phyloP scores from a whole-genome alignment of 2,329 filamentous ascomycete genomes.

The Eutypella sp. region DNA sequence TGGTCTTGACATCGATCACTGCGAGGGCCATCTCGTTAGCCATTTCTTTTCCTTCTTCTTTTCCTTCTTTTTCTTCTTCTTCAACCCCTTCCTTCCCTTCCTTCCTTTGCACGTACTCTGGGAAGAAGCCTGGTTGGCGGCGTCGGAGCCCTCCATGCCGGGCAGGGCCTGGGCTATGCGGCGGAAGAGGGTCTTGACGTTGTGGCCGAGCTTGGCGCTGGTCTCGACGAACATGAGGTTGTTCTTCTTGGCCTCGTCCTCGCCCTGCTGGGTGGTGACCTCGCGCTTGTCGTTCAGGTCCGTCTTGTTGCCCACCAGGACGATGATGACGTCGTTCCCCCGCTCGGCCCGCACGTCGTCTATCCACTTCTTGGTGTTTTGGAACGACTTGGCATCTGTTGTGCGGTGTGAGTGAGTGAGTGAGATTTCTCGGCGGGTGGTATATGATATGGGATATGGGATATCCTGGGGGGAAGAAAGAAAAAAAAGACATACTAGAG shows the following conservation, averaged over 20 bases:
- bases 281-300: constrained; percentile 98
- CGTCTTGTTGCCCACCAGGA: constrained; percentile 98
- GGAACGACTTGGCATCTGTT: constrained; percentile 85
- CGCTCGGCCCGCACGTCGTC: constrained; percentile 95
- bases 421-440: neutral
- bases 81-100: too few relatives aligned
- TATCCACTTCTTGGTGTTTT: constrained; percentile 99
- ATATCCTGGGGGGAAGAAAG: constrained; percentile 3
- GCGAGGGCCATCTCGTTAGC: too few relatives aligned
- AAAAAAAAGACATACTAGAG: constrained; percentile 55
- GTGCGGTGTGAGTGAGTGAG: neutral
- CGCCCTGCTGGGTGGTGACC: constrained; percentile 91
- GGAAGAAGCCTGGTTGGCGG: constrained; percentile 63
- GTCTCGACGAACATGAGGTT: constrained; percentile 99
- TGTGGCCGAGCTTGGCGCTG: constrained; percentile 94
- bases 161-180: constrained; percentile 96
- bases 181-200: constrained; percentile 96
- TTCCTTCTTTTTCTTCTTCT: too few relatives aligned
- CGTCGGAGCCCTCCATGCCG: constrained; percentile 90
- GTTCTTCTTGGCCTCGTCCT: constrained; percentile 97
- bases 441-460: neutral
- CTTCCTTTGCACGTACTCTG: constrained; percentile 65
- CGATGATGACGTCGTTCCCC: constrained; percentile 98
- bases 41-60: too few relatives aligned
- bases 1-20: constrained; percentile 95